Evolutionary conservation across 768 basidiomycete species (phyloP).

Genomic region (Tubosaeta sp.): DNA sequence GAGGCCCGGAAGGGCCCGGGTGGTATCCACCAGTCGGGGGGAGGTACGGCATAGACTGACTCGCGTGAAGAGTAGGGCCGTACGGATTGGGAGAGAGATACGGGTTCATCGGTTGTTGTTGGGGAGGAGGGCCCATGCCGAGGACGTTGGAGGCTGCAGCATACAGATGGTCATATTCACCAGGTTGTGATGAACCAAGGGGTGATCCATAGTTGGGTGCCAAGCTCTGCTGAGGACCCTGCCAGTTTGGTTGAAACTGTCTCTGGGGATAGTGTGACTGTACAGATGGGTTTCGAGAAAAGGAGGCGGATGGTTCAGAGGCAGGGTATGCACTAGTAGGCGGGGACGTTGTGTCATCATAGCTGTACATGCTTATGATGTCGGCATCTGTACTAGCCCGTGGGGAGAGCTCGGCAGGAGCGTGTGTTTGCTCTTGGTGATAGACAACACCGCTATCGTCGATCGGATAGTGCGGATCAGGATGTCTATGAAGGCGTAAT

Average conservation of each 20-base stretch:
- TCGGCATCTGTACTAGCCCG: conserved; percentile 34
- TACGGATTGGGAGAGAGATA: conserved; percentile 24
- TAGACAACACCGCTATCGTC: conserved; percentile 27
- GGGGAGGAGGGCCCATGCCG: conserved; percentile 62
- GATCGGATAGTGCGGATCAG: conserved; percentile 30
- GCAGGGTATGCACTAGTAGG: conserved; percentile 29
- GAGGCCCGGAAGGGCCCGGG: conserved; percentile 14
- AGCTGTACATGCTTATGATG: conserved; percentile 34
- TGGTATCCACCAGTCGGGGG: conserved; percentile 26
- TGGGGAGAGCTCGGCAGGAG: conserved; percentile 7
- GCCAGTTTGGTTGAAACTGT: conserved; percentile 25
- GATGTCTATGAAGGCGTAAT: conserved; percentile 17
- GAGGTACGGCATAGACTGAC: conserved; percentile 32
- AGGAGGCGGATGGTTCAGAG: conserved; percentile 17
- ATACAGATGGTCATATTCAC: conserved; percentile 58
- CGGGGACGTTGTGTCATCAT: conserved; percentile 33
- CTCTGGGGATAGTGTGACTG: conserved; percentile 16
- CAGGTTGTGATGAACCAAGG: conserved; percentile 26
- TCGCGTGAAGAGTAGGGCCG: conserved; percentile 22
- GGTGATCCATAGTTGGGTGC: conserved; percentile 18
- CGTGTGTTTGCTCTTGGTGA: conserved; percentile 4
- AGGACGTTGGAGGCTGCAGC: conserved; percentile 77
- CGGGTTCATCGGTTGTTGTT: conserved; percentile 15
- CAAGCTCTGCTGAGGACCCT: conserved; percentile 24
- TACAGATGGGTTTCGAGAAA: conserved; percentile 19